Percentiles rank a stretch among this genome's conserved stretches.
Evolutionary conservation across 2,329 filamentous ascomycete species (phyloP).

Genomic region (Hirsutella minnesotensis): DNA sequence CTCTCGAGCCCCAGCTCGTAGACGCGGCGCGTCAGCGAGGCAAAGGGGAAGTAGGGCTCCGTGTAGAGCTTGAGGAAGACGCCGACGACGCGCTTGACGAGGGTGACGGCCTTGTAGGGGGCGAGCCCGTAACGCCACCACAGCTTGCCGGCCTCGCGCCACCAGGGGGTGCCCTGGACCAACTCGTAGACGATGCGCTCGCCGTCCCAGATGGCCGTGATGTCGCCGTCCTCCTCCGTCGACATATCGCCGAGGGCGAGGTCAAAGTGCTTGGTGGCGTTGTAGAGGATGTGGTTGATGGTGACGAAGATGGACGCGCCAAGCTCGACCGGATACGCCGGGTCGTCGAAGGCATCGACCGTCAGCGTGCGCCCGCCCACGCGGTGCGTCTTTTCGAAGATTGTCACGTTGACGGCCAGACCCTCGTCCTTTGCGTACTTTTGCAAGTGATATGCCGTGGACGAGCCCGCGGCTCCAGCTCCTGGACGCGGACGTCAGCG

Average conservation of each 20-base stretch:
- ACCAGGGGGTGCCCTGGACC: slow-evolving; percentile 46
- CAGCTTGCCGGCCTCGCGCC: slow-evolving; percentile 72
- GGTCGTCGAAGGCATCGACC: slow-evolving; percentile 61
- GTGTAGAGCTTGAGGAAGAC: slow-evolving; percentile 75
- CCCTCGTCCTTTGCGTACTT: slow-evolving; percentile 54
- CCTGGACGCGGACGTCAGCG: not conserved
- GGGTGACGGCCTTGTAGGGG: slow-evolving; percentile 58
- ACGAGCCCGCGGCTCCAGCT: slow-evolving; percentile 79
- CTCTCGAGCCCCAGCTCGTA: slow-evolving; percentile 55
- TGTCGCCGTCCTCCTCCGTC: slow-evolving; percentile 34
- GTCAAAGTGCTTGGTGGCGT: slow-evolving; percentile 60
- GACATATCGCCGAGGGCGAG: slow-evolving; percentile 42
- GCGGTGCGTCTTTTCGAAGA: slow-evolving; percentile 70
- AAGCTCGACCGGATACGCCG: slow-evolving; percentile 62
- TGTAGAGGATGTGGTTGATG: slow-evolving; percentile 70
- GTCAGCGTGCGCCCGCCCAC: slow-evolving; percentile 84
- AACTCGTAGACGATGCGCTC: slow-evolving; percentile 58
- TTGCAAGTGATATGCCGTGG: slow-evolving; percentile 70
- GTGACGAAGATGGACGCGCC: slow-evolving; percentile 88
- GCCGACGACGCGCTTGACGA: slow-evolving; percentile 60
- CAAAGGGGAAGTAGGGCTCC: slow-evolving; percentile 72
- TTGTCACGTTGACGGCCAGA: slow-evolving; percentile 62
- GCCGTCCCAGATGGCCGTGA: slow-evolving; percentile 79
- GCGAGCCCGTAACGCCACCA: slow-evolving; percentile 78
- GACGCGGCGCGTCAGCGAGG: slow-evolving; percentile 57